These are phyloP conservation scores for Hymenoscyphus fructigenus DNA, from an alignment of 2,329 filamentous ascomycete genomes.

Conservation along the genomic window DNA sequence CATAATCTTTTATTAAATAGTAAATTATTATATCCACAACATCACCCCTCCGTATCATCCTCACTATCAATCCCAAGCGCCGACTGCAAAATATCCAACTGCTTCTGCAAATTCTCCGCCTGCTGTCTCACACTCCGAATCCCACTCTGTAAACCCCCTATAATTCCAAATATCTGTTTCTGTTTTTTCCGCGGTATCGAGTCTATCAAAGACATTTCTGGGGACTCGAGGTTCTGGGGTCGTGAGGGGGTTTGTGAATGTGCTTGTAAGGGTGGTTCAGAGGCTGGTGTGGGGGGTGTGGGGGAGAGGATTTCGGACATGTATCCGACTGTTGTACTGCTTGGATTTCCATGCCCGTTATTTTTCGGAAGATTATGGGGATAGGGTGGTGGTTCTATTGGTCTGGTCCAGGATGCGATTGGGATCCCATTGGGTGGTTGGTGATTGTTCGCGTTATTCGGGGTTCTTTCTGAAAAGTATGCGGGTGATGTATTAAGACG, in stretches of 20 bases:
- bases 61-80: conserved; percentile 24
- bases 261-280: neutral
- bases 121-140: conserved; percentile 27
- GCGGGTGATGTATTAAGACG: neutral
- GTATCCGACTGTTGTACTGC: neutral
- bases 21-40: neutral
- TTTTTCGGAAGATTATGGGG: neutral
- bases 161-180: conserved; percentile 28
- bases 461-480: neutral
- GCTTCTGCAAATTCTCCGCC: conserved; percentile 28
- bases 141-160: conserved; percentile 30
- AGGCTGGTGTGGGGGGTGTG: neutral
- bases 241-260: neutral
- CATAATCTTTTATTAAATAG: neutral
- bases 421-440: neutral
- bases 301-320: neutral
- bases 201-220: conserved; percentile 24
- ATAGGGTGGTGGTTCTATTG: neutral
- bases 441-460: neutral
- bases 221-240: neutral
- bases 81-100: conserved; percentile 26
- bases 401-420: neutral
- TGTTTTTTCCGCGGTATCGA: conserved; percentile 29
- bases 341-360: too few relatives aligned
- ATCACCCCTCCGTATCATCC: conserved; percentile 13